Conservation (phyloP, 148 eudicot species). For the Rhododendron molle region DNA sequence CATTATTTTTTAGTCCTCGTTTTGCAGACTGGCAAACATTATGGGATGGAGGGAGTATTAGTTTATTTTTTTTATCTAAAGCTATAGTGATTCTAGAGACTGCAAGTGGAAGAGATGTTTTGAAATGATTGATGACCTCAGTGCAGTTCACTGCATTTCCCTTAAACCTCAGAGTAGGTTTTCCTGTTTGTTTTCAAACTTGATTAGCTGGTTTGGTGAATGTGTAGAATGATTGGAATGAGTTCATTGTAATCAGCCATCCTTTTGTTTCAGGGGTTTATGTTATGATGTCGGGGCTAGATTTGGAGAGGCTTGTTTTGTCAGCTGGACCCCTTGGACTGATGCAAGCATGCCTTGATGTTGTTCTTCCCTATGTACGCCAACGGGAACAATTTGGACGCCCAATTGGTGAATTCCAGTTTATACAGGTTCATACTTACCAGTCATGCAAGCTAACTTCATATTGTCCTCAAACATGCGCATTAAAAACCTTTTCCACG, state of each 20-base stretch:
- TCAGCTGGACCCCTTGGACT: conserved; percentile 91
- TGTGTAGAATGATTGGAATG: neutral
- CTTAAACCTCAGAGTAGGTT: neutral
- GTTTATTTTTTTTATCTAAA: neutral
- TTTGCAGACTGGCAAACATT: no score
- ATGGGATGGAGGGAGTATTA: no score
- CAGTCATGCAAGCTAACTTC: neutral
- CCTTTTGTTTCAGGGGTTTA: conserved; percentile 66
- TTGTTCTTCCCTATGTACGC: conserved; percentile 79
- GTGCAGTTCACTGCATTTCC: conserved; percentile 1
- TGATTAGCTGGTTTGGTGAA: neutral
- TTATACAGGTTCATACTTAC: conserved; percentile 63
- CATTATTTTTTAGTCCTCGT: no score
- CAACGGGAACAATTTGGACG: conserved; percentile 97
- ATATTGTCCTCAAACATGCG: neutral
- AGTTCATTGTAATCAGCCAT: neutral
- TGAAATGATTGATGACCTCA: neutral
- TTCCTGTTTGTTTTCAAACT: neutral
- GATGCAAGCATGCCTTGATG: conserved; percentile 97
- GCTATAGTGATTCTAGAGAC: neutral
- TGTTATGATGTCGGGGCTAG: conserved; percentile 99
- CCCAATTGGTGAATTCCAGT: conserved; percentile 96
- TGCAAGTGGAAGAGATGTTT: neutral
- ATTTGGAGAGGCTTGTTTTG: conserved; percentile 91
- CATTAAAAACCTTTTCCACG: neutral